Base-by-base conservation (phyloP, 805 yeast genomes). In the Schwanniomyces sp. region DNA sequence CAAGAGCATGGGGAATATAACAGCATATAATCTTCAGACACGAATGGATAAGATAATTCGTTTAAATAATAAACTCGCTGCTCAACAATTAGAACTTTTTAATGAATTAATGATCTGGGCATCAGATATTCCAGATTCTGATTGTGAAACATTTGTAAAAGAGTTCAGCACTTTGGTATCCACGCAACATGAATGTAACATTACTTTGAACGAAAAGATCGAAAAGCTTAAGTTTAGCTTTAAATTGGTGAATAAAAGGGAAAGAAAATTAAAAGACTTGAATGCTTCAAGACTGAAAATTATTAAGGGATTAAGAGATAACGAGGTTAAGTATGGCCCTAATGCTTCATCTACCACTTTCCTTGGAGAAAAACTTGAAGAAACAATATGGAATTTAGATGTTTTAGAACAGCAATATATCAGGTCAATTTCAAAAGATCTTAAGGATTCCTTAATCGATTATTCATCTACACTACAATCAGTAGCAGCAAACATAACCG, bases 351-450 rank as follows among this genome's bases (percentile, higher is more conserved):
- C 61, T 7, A 70, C 80, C 0, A 61, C 73, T 12, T 58, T 79
- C 16, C 61, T 77, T 1, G 69, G 67, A 47, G 88, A 82, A 54
- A 69, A 71, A 44, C 57, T 82, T 29, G 86, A 82, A 57, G 82
- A 78, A 51, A 63, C 75, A 46, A 70, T 71, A 38, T 71, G 75
- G 50, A 74, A 80, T 32, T 66, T 79, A n/a, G 79, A 73, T 46
- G 77, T 81, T 18, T 78, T 79, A 6, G 78, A 78, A 49, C 76
- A 70, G 27, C 86, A 82, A 56, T 69, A 74, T 41, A 64, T 69
- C 7, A 69, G 80, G 40, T 68, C 82, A 0, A 74, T 82, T 18
- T 69, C 70, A 39, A 68, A 61, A 25, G 72, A 74, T 10, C 66
- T 82, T 51, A 75, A 70, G 48, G 74, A 71, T 14, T 63, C 82